Conservation (phyloP, 176 grass and related monocot species). For the Eragrostis curvula region DNA sequence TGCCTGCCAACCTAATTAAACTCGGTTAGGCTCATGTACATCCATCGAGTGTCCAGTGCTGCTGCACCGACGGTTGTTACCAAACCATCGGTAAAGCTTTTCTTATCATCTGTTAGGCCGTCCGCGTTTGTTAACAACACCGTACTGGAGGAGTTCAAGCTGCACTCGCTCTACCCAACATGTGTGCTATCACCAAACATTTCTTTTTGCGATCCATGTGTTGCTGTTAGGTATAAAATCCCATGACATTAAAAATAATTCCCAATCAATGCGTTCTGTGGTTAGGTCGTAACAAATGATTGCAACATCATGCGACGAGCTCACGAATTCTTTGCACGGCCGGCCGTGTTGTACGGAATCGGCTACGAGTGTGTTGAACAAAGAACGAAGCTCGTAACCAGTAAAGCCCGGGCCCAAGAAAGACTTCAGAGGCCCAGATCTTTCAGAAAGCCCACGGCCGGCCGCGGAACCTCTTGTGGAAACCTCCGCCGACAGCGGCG, state of each 20-base stretch:
- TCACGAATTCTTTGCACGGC: not conserved
- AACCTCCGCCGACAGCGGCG: not conserved
- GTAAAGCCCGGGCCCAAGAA: not conserved
- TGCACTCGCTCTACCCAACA: not conserved
- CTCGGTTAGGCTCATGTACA: not conserved
- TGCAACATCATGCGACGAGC: not conserved
- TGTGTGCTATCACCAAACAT: not conserved
- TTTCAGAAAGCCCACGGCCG: not conserved
- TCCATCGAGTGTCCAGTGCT: not conserved
- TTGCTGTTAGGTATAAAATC: not conserved
- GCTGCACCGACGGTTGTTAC: not conserved
- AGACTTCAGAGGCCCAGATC: not conserved
- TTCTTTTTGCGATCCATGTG: constrained; percentile 2
- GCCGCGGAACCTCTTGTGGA: not conserved
- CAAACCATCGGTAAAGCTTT: not conserved
- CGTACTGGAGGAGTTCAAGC: not conserved
- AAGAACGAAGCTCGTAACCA: no score
- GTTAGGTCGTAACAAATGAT: not conserved
- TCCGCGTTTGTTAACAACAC: not conserved
- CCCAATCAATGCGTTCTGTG: not conserved
- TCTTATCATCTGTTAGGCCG: constrained; percentile 4
- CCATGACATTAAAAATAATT: no score
- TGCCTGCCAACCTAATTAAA: not conserved
- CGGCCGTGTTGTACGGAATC: no score
- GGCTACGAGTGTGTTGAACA: no score